These are phyloP conservation scores for Leccinum fuscescens DNA, from an alignment of 1,284 basidiomycete species.

Conservation along the genomic window DNA sequence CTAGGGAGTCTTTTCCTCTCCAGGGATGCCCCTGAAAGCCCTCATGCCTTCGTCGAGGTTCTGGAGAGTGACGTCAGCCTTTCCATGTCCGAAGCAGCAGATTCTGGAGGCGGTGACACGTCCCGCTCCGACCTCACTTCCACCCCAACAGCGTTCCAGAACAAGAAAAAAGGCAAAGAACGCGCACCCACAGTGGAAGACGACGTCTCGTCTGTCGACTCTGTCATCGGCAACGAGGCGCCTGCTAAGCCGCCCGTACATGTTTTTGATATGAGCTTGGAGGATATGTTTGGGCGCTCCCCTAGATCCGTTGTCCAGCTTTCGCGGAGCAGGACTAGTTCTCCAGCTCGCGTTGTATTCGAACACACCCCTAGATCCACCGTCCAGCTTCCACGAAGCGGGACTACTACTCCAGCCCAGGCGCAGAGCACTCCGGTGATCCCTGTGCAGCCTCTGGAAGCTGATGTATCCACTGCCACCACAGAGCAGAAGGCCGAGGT, in stretches of 20 bases:
- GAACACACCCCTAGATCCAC: not conserved
- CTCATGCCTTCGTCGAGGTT: constrained; percentile 65
- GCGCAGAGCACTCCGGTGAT: constrained; percentile 36
- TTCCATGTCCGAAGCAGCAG: constrained; percentile 24
- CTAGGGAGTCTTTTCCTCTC: constrained; percentile 37
- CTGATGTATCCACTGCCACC: constrained; percentile 8
- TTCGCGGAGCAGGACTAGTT: not conserved
- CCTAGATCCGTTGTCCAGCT: constrained; percentile 10
- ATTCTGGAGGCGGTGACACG: constrained; percentile 11
- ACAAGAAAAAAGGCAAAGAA: constrained; percentile 55
- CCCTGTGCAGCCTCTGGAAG: constrained; percentile 22
- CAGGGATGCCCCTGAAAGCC: constrained; percentile 35
- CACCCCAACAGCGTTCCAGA: constrained; percentile 12
- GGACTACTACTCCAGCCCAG: constrained; percentile 32
- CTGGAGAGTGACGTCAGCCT: constrained; percentile 48
- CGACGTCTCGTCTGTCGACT: constrained; percentile 54
- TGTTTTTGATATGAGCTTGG: constrained; percentile 44
- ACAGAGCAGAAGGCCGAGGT: constrained; percentile 19
- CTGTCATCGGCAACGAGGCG: constrained; percentile 50
- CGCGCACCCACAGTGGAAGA: constrained; percentile 37
- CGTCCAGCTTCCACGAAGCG: constrained; percentile 15
- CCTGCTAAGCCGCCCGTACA: constrained; percentile 61
- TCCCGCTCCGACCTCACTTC: constrained; percentile 27
- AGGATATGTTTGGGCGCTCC: constrained; percentile 33
- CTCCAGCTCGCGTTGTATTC: not conserved